A percentile compares a stretch with the other conserved stretches of the same genome.
Evolutionary conservation across 2,329 filamentous ascomycete species (phyloP).

Genomic region (Sordariomycetes sp.): DNA sequence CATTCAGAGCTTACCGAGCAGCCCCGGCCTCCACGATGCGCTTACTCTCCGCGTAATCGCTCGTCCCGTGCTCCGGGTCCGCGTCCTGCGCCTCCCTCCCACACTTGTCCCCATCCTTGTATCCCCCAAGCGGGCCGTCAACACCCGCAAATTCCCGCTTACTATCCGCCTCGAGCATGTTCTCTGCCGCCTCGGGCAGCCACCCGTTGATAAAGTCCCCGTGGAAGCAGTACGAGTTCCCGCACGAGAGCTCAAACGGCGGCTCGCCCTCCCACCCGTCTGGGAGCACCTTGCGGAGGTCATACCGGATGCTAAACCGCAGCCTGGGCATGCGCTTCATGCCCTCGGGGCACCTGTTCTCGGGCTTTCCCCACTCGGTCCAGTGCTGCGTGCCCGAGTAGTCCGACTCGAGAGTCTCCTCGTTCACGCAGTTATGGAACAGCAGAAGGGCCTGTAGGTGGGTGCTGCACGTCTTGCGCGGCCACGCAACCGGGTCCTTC

Average conservation of each 20-base stretch:
- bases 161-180: conserved; percentile 4
- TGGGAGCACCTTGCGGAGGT: conserved; percentile 25
- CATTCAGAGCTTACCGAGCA: too few species aligned
- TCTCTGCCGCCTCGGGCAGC: conserved; percentile 21
- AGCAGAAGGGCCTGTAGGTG: conserved; percentile 13
- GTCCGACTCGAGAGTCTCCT: conserved; percentile 10
- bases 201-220: conserved; percentile 35
- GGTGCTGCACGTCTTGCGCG: conserved; percentile 15
- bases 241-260: conserved; percentile 27
- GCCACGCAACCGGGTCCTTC: conserved; percentile 13
- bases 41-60: conserved; percentile 2
- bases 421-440: conserved; percentile 13
- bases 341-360: conserved; percentile 19
- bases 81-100: conserved; percentile 1
- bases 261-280: conserved; percentile 28
- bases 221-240: conserved; percentile 21
- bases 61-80: conserved; percentile 4
- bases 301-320: conserved; percentile 31
- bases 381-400: conserved; percentile 7
- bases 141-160: conserved; percentile 3
- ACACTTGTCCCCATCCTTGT: conserved; percentile 13
- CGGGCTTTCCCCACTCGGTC: conserved; percentile 1
- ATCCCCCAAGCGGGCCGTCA: conserved; percentile 9
- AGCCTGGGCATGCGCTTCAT: conserved; percentile 32
- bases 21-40: background rate